Evolutionary conservation across 2,329 filamentous ascomycete genomes (phyloP), one percentile per base, ranked within the genome.

Genomic region (Cylindrodendrum hubeiense): DNA sequence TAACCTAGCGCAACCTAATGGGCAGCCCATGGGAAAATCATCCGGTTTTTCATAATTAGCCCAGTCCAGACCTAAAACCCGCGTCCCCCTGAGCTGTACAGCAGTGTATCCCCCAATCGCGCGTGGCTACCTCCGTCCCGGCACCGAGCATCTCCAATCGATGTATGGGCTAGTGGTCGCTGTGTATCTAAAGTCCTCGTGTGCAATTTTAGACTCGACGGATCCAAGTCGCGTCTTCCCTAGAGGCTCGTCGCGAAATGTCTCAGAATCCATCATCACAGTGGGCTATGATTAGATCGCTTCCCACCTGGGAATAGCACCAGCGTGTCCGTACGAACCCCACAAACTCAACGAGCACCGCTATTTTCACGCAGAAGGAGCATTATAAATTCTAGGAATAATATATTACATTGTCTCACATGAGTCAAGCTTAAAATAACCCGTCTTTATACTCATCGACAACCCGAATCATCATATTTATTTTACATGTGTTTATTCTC

Each of bases 1-100:
- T n/a, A 43, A 26, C 56, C 49, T 46, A 59, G 41, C 56, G 24
- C 24, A n/a, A 59, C 55, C 33, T 51, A 58, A 58, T 22, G 8
- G 43, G 30, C 34, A 58, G 13, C 43, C 56, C n/a, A 28, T 43
- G 46, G 24, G 21, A 15, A 22, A 30, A 50, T 58, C 55, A 58
- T 58, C 47, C 55, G 55, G 55, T 34, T 59, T 41, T 51, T 39
- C 28, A 24, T 43, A 58, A 43, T 39, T 17, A 28, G 46, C 44
- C 54, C 22, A 49, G 33, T 30, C 47, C 47, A 47, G 44, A 2
- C 47, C 9, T 30, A 21, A 50, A 34, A 37, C 34, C 34, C 12
- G 13, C 13, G 15, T 37, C 34, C 34, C 34, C 37, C 37, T 39
- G 37, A 39, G 17, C 37, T 39, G 37, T 6, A 39, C 17, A 37